phyloP scores from a whole-genome alignment of 2,329 filamentous ascomycete species.

The Fusarium liriodendri region DNA sequence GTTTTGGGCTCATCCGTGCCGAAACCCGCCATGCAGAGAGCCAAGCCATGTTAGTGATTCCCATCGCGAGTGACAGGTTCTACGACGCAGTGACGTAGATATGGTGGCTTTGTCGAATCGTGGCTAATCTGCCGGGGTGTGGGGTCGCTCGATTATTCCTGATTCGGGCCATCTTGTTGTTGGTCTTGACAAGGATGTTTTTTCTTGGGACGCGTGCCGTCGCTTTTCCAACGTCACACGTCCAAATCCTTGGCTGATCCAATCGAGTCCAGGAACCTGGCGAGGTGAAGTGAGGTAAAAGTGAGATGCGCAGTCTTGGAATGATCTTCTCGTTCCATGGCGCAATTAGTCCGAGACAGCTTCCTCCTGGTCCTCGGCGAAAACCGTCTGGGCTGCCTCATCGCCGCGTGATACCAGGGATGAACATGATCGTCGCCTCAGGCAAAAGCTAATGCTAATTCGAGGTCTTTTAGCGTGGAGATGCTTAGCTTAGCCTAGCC shows the following conservation, averaged over 20 bases:
- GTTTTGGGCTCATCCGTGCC: conserved; percentile 23
- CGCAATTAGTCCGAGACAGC: conserved; percentile 13
- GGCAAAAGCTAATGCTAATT: conserved; percentile 25
- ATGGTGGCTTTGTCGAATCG: conserved; percentile 41
- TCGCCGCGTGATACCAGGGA: conserved; percentile 23
- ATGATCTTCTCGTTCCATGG: conserved; percentile 13
- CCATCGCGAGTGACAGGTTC: conserved; percentile 28
- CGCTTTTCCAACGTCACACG: conserved; percentile 29
- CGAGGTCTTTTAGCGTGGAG: conserved; percentile 13
- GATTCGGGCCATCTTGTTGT: conserved; percentile 32
- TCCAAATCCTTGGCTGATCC: conserved; percentile 29
- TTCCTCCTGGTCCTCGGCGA: background rate
- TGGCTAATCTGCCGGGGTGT: conserved; percentile 32
- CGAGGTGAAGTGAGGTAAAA: background rate
- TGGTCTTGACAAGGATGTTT: background rate
- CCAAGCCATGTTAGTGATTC: conserved; percentile 25
- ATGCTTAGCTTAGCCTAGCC: conserved; percentile 15
- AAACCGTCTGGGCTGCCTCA: background rate
- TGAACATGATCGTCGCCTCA: conserved; percentile 24
- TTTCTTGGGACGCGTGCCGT: background rate
- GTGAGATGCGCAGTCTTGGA: conserved; percentile 8
- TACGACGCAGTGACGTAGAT: conserved; percentile 39
- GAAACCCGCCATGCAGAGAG: conserved; percentile 30
- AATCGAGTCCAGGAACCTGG: conserved; percentile 11
- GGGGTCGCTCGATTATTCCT: conserved; percentile 35